Base-by-base conservation (phyloP, 441 rosid genomes). In the Populus tomentosa region DNA sequence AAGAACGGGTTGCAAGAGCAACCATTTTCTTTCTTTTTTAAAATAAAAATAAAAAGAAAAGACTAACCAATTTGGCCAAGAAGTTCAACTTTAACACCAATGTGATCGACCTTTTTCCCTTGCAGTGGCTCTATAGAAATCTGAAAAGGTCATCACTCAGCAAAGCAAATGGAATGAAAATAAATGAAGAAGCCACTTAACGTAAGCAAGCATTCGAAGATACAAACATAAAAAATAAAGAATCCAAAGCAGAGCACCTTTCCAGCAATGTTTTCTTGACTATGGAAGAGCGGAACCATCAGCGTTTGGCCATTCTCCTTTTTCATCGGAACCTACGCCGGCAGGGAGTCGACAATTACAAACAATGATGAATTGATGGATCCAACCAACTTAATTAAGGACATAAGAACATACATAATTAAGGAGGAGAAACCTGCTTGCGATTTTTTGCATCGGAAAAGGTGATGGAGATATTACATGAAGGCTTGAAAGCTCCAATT, bases 401-500 rank as follows among this genome's bases (percentile, higher is more conserved):
- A 30, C 70, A 5, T 26, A 50, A 30, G 7, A 13, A 74, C 42
- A 32, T 32, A 32, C 5, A 32, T 32, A 32, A 3, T 32, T 26
- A 26, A 26, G 26, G 33, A 32, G 33, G 33, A 32, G 33, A 32
- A 5, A 95, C 99, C 92, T 92, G 97, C 86, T 95, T 94, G 72
- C 97, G 97, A 63, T 84, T 87, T 83, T 92, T 95, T 10, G 89
- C 97, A 87, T 95, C 98, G 14, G 88, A 56, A 75, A 94, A 92
- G 2, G 91, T 87, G 82, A 94, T 81, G 23, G 91, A 88, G 78
- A 94, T 82, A 75, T 85, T 92, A 84, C 97, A 92, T 0, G 98
- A 91, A 0, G 97, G 99, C 86, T 94, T 95, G 83, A 95, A 95
- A 83, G 99, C 98, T 86, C 97, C 98, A 73, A 94, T 87, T 62